phyloP scores from a whole-genome alignment of 768 basidiomycete species.

The Naganishia randhawae region DNA sequence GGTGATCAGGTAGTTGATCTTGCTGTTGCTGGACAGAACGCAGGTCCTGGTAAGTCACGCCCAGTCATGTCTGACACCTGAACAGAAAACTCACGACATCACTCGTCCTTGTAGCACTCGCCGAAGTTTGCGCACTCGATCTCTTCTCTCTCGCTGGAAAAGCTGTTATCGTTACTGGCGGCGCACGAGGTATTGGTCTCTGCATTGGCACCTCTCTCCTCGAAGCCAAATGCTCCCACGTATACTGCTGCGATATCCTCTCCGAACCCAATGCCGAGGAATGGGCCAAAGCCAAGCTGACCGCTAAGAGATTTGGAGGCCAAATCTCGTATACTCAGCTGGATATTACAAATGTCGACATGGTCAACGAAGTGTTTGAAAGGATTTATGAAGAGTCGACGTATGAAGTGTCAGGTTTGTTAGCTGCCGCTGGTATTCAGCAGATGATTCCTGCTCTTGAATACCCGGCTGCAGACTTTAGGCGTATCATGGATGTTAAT shows the following conservation, averaged over 20 bases:
- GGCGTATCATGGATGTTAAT: conserved; percentile 42
- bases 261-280: conserved; percentile 34
- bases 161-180: conserved; percentile 42
- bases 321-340: conserved; percentile 30
- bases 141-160: conserved; percentile 39
- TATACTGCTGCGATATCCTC: conserved; percentile 40
- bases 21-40: conserved; percentile 3
- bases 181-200: conserved; percentile 43
- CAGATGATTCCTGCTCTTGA: conserved; percentile 34
- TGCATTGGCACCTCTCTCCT: conserved; percentile 39
- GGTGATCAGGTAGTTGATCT: conserved; percentile 5
- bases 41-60: conserved; percentile 1
- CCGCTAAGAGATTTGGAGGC: conserved; percentile 22
- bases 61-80: neutral
- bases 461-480: conserved; percentile 32
- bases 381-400: conserved; percentile 21
- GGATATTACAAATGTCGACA: conserved; percentile 20
- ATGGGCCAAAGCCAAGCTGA: conserved; percentile 31
- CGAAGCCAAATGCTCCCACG: conserved; percentile 37
- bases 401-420: conserved; percentile 19
- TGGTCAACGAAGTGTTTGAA: conserved; percentile 14
- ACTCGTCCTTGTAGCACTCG: conserved; percentile 24
- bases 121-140: conserved; percentile 28
- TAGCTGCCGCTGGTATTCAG: conserved; percentile 22
- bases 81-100: too few species aligned